Conservation (phyloP, 1,284 basidiomycete genomes). For the Psilocybe mexicana region DNA sequence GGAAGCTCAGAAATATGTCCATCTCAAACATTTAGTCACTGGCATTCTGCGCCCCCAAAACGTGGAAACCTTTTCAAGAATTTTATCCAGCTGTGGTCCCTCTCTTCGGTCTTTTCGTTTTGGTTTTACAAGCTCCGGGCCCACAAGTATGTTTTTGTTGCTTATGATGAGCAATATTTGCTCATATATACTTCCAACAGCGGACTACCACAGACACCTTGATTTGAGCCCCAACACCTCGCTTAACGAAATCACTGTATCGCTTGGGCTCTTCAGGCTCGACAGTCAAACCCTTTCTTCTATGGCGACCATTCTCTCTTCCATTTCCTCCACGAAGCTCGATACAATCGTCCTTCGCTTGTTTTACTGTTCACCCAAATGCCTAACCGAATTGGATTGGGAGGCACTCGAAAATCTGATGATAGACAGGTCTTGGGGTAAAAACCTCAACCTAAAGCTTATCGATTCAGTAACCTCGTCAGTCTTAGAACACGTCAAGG, state of each 20-base stretch:
- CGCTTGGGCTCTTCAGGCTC: neutral
- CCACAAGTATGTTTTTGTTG: neutral
- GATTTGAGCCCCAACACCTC: slow-evolving; percentile 1
- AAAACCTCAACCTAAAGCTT: neutral
- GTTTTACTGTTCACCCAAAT: neutral
- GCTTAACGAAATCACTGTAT: neutral
- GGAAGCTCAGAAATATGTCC: neutral
- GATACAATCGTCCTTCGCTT: neutral
- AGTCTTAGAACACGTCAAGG: neutral
- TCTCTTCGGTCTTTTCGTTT: neutral
- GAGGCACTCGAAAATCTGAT: neutral
- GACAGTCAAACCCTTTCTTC: neutral
- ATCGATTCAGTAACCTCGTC: neutral
- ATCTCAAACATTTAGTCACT: neutral
- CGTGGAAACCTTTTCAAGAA: neutral
- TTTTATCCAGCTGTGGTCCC: slow-evolving; percentile 2
- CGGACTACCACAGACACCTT: neutral
- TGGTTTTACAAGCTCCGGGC: neutral
- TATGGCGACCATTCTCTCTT: neutral
- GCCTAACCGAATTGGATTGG: neutral
- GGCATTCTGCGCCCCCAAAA: neutral
- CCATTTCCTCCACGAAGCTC: neutral
- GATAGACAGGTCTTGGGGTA: neutral
- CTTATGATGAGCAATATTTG: too few relatives aligned
- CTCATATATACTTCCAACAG: neutral